Percentiles rank a stretch among this genome's conserved stretches.
phyloP scores from a whole-genome alignment of 2,329 filamentous ascomycete genomes.

The Cryphonectria radicalis region DNA sequence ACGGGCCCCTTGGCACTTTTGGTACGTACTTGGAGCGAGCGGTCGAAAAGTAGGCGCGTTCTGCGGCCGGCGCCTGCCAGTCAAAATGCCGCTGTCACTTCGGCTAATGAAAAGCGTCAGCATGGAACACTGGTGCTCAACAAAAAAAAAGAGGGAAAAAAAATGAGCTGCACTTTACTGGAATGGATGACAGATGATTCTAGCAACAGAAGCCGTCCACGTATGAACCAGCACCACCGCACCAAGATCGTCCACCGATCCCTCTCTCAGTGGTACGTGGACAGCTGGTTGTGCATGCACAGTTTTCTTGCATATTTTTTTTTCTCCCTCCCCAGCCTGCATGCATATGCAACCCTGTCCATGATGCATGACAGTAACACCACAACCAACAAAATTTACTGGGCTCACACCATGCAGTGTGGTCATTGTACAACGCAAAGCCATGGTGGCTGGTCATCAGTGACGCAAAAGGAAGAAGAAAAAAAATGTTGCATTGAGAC shows the following conservation, averaged over 20 bases:
- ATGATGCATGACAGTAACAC: background rate
- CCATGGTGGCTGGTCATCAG: background rate
- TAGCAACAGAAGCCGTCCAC: background rate
- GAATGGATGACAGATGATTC: constrained; percentile 7
- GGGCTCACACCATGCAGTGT: background rate
- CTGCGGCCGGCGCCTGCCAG: constrained; percentile 9
- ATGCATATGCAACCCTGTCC: constrained; percentile 1
- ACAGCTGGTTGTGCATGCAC: constrained; percentile 6
- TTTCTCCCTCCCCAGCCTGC: background rate
- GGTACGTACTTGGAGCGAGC: constrained; percentile 2
- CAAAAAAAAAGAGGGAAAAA: background rate
- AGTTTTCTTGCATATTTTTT: background rate
- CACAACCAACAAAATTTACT: constrained; percentile 3
- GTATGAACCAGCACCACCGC: background rate
- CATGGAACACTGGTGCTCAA: background rate
- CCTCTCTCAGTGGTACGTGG: background rate
- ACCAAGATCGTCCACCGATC: background rate
- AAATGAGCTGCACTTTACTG: background rate
- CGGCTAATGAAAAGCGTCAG: background rate
- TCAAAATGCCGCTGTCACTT: background rate
- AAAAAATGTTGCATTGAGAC: constrained; percentile 31
- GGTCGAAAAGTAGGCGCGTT: constrained; percentile 15
- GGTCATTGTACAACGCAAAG: background rate
- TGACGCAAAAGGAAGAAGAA: constrained; percentile 8
- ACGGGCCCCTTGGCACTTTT: constrained; percentile 3